Evolutionary conservation across 148 eudicot genomes (phyloP).

Genomic region (Diospyros lotus): DNA sequence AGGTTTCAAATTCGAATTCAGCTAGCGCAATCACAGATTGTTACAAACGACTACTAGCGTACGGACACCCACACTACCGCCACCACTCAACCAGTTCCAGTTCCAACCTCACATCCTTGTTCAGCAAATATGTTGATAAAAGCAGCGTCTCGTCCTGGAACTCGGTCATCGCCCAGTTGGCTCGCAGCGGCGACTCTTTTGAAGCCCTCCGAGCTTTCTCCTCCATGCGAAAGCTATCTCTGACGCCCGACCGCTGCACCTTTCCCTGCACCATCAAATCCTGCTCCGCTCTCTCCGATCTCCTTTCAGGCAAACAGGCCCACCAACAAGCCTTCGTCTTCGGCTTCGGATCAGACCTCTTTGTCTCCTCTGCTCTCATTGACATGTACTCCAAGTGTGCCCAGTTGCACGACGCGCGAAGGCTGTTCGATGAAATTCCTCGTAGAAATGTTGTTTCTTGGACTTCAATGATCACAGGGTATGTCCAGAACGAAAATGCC

Average conservation of each 20-base stretch:
- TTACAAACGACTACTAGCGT: no score
- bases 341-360: conserved; percentile 45
- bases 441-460: conserved; percentile 56
- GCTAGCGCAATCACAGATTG: neutral
- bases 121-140: conserved; percentile 49
- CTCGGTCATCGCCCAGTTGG: conserved; percentile 60
- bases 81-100: conserved; percentile 13
- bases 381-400: conserved; percentile 66
- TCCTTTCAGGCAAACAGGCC: conserved; percentile 41
- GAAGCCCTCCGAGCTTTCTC: conserved; percentile 64
- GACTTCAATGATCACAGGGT: conserved; percentile 64
- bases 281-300: conserved; percentile 41
- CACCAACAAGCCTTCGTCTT: conserved; percentile 62
- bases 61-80: no score
- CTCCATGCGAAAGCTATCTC: conserved; percentile 46
- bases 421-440: conserved; percentile 53
- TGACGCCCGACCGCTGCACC: conserved; percentile 48
- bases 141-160: conserved; percentile 51
- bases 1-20: conserved; percentile 19
- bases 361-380: conserved; percentile 50
- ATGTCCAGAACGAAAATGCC: conserved; percentile 43
- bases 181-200: conserved; percentile 49
- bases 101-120: conserved; percentile 32
- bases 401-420: conserved; percentile 43
- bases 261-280: conserved; percentile 65